These are phyloP conservation scores for Penicillium sp. DNA, from an alignment of 2,329 filamentous ascomycete species.

Conservation along the genomic window DNA sequence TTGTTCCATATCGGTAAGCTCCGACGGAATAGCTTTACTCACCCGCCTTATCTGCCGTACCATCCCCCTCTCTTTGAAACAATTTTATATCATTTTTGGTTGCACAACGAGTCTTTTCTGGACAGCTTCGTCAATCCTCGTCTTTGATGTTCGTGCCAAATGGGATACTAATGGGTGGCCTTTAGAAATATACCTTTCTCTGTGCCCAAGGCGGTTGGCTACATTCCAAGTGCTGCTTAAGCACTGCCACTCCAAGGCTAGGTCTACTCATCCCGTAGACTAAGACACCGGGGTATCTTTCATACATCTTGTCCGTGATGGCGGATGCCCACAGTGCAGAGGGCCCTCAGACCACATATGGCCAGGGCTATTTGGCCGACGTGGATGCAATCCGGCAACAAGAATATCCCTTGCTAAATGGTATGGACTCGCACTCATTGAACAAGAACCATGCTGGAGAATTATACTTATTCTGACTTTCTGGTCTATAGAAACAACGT, in stretches of 20 bases:
- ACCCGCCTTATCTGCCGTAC: conserved; percentile 14
- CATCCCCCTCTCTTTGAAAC: conserved; percentile 6
- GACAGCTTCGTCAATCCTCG: conserved; percentile 3
- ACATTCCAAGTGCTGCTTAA: too few species aligned
- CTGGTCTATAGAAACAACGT: conserved; percentile 60
- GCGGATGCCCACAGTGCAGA: neutral
- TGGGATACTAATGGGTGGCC: conserved; percentile 4
- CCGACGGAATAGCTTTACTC: conserved; percentile 18
- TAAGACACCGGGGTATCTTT: too few species aligned
- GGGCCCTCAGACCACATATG: conserved; percentile 16
- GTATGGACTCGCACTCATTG: conserved; percentile 20
- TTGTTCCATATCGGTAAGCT: conserved; percentile 21
- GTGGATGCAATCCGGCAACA: conserved; percentile 47
- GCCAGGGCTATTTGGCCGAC: conserved; percentile 42
- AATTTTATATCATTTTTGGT: conserved; percentile 9
- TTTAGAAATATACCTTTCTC: neutral
- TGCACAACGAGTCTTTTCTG: conserved; percentile 9
- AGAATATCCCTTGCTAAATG: conserved; percentile 49
- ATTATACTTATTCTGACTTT: conserved; percentile 2
- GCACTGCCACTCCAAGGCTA: too few species aligned
- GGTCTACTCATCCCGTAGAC: too few species aligned
- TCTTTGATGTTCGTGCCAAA: neutral
- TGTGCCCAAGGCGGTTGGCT: too few species aligned
- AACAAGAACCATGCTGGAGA: neutral
- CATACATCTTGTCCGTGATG: neutral